phyloP scores from a whole-genome alignment of 1,284 basidiomycete species.

The Thecaphora thlaspeos region DNA sequence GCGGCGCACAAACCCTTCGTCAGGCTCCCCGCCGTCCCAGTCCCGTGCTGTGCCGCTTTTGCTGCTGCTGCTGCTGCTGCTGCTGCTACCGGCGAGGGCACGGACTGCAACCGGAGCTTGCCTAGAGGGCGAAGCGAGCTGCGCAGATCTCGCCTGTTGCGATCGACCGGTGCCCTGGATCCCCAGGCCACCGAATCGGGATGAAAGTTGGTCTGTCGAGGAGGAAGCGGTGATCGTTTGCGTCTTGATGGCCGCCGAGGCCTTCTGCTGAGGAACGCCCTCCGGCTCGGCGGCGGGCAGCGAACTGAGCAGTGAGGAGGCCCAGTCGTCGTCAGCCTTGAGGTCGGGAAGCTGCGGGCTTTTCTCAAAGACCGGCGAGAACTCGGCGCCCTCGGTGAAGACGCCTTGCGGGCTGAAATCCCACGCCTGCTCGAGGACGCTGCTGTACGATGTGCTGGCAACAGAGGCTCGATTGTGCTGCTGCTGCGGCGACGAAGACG shows the following conservation, averaged over 20 bases:
- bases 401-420: constrained; percentile 19
- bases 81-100: too few species aligned
- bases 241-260: too few species aligned
- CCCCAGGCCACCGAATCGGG: background rate
- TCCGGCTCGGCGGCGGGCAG: constrained; percentile 8
- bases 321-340: constrained; percentile 34
- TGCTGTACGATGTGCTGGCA: constrained; percentile 42
- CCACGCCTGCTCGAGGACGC: constrained; percentile 36
- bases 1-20: constrained; percentile 6
- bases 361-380: constrained; percentile 15
- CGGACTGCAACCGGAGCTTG: too few species aligned
- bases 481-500: too few species aligned
- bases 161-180: background rate
- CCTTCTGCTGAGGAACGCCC: too few species aligned
- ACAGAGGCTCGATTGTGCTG: constrained; percentile 23
- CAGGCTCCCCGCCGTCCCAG: background rate
- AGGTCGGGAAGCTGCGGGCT: constrained; percentile 38
- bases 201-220: background rate
- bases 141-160: background rate
- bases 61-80: too few species aligned
- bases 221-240: too few species aligned
- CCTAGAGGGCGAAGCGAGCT: background rate
- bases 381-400: background rate
- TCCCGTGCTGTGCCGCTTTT: background rate
- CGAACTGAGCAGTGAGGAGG: constrained; percentile 25